These are phyloP conservation scores for Rhodotorula sp. DNA, from an alignment of 1,284 basidiomycete genomes.

Conservation along the genomic window DNA sequence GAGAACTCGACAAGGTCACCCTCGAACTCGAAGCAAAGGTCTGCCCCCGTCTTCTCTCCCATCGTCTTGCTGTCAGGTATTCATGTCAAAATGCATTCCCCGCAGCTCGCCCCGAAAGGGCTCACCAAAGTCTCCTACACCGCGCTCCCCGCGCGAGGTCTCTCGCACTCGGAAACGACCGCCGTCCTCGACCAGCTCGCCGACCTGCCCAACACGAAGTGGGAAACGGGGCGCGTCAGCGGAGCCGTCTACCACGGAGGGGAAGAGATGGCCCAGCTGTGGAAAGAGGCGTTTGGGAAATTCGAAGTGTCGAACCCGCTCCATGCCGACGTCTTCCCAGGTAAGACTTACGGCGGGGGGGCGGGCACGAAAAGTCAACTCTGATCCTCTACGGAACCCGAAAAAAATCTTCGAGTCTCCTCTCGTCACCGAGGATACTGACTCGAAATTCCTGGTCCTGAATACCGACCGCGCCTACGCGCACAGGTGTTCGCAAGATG, in stretches of 20 bases:
- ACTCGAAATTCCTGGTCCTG: too few species aligned
- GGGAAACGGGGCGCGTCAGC: slow-evolving; percentile 73
- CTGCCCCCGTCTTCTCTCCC: too few species aligned
- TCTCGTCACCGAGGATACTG: too few species aligned
- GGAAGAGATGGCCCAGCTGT: slow-evolving; percentile 63
- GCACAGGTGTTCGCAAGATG: slow-evolving; percentile 81
- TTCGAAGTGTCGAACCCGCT: slow-evolving; percentile 74
- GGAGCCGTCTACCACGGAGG: slow-evolving; percentile 60
- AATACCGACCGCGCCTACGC: neutral
- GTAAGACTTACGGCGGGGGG: slow-evolving; percentile 10
- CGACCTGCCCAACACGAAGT: slow-evolving; percentile 56
- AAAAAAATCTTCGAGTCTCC: too few species aligned
- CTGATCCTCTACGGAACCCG: too few species aligned
- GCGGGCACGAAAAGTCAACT: too few species aligned
- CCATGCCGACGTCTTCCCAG: slow-evolving; percentile 88
- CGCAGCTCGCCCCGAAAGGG: slow-evolving; percentile 64
- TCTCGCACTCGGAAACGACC: slow-evolving; percentile 71
- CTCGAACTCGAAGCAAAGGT: slow-evolving; percentile 40
- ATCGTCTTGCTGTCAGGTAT: neutral
- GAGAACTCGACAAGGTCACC: slow-evolving; percentile 62
- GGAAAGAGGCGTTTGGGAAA: slow-evolving; percentile 51
- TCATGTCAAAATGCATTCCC: slow-evolving; percentile 53
- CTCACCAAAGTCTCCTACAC: slow-evolving; percentile 63
- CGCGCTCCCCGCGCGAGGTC: slow-evolving; percentile 65
- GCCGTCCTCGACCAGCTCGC: slow-evolving; percentile 78